Percentiles rank a stretch among this genome's conserved stretches.
phyloP scores from a whole-genome alignment of 257 asterid genomes.

The Knoxia roxburghii region DNA sequence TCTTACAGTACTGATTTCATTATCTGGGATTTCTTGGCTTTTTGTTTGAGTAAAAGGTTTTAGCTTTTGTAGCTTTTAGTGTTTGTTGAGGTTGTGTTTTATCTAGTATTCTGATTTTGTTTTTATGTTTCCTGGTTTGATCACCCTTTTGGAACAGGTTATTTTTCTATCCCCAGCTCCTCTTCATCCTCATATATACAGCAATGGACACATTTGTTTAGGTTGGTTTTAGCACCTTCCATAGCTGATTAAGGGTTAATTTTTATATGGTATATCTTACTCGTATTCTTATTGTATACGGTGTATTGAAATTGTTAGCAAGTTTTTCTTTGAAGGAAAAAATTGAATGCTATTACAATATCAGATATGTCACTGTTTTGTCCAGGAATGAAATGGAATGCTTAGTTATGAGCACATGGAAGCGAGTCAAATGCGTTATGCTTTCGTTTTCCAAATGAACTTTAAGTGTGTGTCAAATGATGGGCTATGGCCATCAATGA shows the following conservation, averaged over 20 bases:
- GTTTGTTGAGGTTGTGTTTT: not conserved
- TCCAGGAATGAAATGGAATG: not conserved
- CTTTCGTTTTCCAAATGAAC: not conserved
- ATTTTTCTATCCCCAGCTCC: conserved; percentile 89
- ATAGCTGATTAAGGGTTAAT: not conserved
- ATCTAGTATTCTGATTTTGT: not conserved
- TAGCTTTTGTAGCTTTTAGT: too few species aligned
- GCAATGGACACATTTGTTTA: conserved; percentile 94
- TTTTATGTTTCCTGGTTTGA: not conserved
- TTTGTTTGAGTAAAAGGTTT: too few species aligned
- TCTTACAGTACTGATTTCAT: too few species aligned
- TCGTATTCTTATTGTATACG: not conserved
- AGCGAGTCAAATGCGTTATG: not conserved
- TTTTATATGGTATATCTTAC: not conserved
- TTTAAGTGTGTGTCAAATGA: not conserved
- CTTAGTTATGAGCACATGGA: not conserved
- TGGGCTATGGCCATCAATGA: not conserved
- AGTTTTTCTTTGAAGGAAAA: not conserved
- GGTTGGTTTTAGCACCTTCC: conserved; percentile 39
- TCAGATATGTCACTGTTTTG: not conserved
- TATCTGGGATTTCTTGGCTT: too few species aligned
- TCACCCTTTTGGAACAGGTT: conserved; percentile 30
- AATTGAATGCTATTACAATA: not conserved
- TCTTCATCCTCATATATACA: conserved; percentile 81
- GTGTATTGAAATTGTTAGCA: too few species aligned